Conservation (phyloP, 2,329 filamentous ascomycete species). For the Sclerotinia borealis region DNA sequence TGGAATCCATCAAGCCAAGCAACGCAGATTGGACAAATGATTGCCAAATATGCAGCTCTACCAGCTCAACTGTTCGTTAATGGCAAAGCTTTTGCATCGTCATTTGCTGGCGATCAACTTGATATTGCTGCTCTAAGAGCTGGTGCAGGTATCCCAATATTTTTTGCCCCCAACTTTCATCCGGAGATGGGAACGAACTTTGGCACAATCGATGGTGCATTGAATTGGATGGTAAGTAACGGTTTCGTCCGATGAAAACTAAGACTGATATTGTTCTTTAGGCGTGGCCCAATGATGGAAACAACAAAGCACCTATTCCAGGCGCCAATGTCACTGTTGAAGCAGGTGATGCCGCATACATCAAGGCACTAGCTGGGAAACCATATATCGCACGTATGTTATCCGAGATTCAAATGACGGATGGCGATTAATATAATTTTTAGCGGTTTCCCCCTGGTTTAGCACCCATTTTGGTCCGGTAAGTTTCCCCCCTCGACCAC, state of each 20-base stretch:
- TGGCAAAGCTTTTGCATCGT: slow-evolving; percentile 37
- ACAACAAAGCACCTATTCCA: slow-evolving; percentile 23
- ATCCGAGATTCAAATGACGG: not conserved
- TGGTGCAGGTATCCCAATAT: slow-evolving; percentile 22
- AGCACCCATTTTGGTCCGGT: slow-evolving; percentile 35
- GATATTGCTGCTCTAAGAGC: slow-evolving; percentile 36
- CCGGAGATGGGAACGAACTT: slow-evolving; percentile 17
- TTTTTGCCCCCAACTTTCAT: slow-evolving; percentile 25
- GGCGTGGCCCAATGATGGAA: slow-evolving; percentile 23
- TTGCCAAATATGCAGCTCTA: slow-evolving; percentile 29
- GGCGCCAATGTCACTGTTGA: slow-evolving; percentile 20
- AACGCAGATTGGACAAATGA: slow-evolving; percentile 23
- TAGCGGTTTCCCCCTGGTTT: slow-evolving; percentile 36
- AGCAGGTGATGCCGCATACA: slow-evolving; percentile 18
- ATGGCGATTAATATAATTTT: not conserved
- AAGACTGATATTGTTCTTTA: not conserved
- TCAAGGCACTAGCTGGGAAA: slow-evolving; percentile 19
- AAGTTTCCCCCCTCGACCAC: slow-evolving; percentile 32
- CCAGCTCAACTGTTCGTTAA: slow-evolving; percentile 34
- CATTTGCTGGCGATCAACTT: slow-evolving; percentile 46
- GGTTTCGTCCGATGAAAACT: no score
- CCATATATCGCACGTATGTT: slow-evolving; percentile 24
- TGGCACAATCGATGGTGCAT: slow-evolving; percentile 19
- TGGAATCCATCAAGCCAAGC: slow-evolving; percentile 16
- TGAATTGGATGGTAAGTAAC: slow-evolving; percentile 22